Evolutionary conservation across 1,284 basidiomycete species (phyloP).

Genomic region (Austropuccinia psidii): DNA sequence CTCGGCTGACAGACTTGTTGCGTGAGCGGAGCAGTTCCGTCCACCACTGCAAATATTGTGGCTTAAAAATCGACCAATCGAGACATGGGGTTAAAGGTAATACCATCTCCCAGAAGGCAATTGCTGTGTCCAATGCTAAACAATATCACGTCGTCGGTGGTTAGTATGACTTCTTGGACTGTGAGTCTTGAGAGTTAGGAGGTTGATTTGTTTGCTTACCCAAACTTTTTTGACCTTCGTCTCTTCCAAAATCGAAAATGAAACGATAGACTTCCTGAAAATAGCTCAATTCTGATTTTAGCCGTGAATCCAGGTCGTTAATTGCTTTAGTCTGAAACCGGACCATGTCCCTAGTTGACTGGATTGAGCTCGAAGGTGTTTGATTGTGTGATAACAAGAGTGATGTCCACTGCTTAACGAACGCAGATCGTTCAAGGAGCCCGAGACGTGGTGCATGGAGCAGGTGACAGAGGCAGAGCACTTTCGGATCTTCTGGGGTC

Average conservation of each 20-base stretch:
- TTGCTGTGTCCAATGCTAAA: constrained; percentile 27
- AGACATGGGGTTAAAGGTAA: constrained; percentile 12
- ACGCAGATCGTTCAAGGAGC: constrained; percentile 5
- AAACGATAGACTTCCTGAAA: constrained; percentile 35
- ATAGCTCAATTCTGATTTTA: constrained; percentile 18
- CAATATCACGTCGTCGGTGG: neutral
- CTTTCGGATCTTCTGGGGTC: constrained; percentile 31
- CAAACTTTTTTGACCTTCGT: constrained; percentile 37
- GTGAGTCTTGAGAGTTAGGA: neutral
- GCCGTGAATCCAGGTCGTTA: constrained; percentile 1
- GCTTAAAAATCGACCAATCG: neutral
- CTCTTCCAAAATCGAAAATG: constrained; percentile 34
- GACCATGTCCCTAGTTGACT: neutral
- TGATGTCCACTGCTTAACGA: constrained; percentile 7
- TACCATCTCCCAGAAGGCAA: constrained; percentile 32
- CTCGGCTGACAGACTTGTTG: constrained; percentile 28
- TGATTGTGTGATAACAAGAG: neutral
- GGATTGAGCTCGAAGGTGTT: neutral
- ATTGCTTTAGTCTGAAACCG: constrained; percentile 14
- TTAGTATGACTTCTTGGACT: neutral
- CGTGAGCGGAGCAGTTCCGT: constrained; percentile 25
- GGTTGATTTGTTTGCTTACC: neutral
- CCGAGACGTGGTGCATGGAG: constrained; percentile 22
- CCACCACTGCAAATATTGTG: constrained; percentile 34
- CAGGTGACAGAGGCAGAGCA: constrained; percentile 28